Conservation (phyloP, 176 grass and related monocot species). For the Avena eriantha region DNA sequence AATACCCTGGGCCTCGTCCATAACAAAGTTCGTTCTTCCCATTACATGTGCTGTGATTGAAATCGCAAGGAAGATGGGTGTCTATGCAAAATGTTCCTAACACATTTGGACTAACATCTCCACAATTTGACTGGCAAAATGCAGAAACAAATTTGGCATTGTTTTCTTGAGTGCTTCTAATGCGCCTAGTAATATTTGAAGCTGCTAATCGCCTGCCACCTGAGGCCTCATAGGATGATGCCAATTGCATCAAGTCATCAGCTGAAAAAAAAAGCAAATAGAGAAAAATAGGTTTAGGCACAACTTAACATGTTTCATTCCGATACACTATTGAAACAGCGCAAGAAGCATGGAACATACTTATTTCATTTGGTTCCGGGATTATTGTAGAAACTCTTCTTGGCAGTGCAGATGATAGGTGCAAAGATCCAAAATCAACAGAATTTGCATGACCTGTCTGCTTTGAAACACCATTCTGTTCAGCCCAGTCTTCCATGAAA, state of each 20-base stretch:
- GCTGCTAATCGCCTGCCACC: slow-evolving; percentile 73
- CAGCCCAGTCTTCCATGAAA: slow-evolving; percentile 97
- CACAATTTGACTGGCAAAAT: slow-evolving; percentile 98
- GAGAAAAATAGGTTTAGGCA: slow-evolving; percentile 33
- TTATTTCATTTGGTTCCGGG: slow-evolving; percentile 75
- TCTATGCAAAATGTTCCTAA: slow-evolving; percentile 97
- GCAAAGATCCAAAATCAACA: slow-evolving; percentile 42
- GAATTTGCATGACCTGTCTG: slow-evolving; percentile 23
- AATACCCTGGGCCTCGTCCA: slow-evolving; percentile 90
- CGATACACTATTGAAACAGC: slow-evolving; percentile 27
- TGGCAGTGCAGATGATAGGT: slow-evolving; percentile 45
- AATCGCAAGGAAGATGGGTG: slow-evolving; percentile 89
- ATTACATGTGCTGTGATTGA: slow-evolving; percentile 97
- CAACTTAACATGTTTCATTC: slow-evolving; percentile 7
- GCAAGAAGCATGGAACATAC: slow-evolving; percentile 54
- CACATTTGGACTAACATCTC: slow-evolving; percentile 99
- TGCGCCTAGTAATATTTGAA: slow-evolving; percentile 64
- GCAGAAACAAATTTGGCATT: slow-evolving; percentile 88
- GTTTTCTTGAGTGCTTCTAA: slow-evolving; percentile 62
- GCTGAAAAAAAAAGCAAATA: slow-evolving; percentile 60
- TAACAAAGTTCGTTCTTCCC: slow-evolving; percentile 99
- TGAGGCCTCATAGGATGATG: slow-evolving; percentile 79
- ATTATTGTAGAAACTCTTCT: slow-evolving; percentile 86
- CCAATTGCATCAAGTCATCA: slow-evolving; percentile 70
- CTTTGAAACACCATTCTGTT: slow-evolving; percentile 68